A percentile compares a stretch with the other conserved stretches of the same genome.
phyloP scores from a whole-genome alignment of 495 filamentous ascomycete genomes.

The Neurospora cerealis region DNA sequence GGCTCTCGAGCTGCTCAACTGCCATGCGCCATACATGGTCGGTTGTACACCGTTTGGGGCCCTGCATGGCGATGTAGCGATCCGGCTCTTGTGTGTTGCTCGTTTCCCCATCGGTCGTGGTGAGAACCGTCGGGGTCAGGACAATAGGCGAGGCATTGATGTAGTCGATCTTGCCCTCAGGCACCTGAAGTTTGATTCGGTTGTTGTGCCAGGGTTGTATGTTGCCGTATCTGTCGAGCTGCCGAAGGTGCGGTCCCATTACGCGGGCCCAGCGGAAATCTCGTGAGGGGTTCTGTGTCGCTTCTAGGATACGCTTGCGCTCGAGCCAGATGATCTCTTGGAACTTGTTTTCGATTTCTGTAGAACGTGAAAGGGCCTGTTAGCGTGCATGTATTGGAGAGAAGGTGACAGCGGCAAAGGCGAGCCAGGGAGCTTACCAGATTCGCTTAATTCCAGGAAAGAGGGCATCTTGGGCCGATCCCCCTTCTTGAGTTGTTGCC shows the following conservation, averaged over 20 bases:
- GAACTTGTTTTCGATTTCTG: conserved; percentile 47
- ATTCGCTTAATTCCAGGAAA: conserved; percentile 30
- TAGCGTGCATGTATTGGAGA: conserved; percentile 1
- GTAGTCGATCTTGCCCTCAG: conserved; percentile 73
- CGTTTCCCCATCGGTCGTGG: conserved; percentile 29
- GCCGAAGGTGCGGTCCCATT: conserved; percentile 37
- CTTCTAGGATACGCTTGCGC: conserved; percentile 40
- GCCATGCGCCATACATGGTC: conserved; percentile 95
- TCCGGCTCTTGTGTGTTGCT: conserved; percentile 26
- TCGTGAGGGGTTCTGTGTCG: conserved; percentile 31
- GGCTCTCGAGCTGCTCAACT: conserved; percentile 67
- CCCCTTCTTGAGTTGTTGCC: background rate
- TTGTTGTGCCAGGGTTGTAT: conserved; percentile 80
- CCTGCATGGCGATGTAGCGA: conserved; percentile 57
- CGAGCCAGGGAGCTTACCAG: conserved; percentile 11
- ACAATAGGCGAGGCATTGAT: conserved; percentile 92
- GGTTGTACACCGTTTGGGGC: conserved; percentile 62
- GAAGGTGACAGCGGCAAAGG: background rate
- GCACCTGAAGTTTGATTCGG: conserved; percentile 74
- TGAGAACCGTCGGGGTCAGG: conserved; percentile 47
- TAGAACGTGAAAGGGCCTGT: background rate
- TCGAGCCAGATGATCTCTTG: conserved; percentile 53
- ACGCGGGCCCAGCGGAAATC: conserved; percentile 46
- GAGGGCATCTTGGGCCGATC: conserved; percentile 27
- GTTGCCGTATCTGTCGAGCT: conserved; percentile 72